These are phyloP conservation scores for Aspergillus cavernicola DNA, from an alignment of 495 filamentous ascomycete species.

Conservation along the genomic window DNA sequence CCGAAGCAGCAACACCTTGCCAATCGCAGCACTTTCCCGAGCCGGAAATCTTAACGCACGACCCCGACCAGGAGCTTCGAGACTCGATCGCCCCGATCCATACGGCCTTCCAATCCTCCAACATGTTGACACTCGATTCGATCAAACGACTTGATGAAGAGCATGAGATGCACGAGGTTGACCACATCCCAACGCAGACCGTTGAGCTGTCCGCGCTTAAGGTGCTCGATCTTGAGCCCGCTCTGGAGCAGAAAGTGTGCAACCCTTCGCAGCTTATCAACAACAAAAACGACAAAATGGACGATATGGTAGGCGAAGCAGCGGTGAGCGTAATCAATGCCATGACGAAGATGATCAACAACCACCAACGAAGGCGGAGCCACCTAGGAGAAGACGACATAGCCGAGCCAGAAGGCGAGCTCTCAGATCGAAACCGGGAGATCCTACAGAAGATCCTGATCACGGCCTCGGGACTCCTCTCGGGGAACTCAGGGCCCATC, in stretches of 20 bases:
- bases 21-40: background rate
- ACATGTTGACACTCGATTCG: background rate
- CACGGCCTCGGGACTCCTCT: conserved; percentile 31
- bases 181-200: background rate
- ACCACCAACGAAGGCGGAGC: conserved; percentile 22
- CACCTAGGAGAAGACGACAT: conserved; percentile 28
- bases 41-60: background rate
- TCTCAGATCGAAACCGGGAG: conserved; percentile 32
- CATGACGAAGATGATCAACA: conserved; percentile 38
- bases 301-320: conserved; percentile 27
- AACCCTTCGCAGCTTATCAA: conserved; percentile 5
- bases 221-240: conserved; percentile 10
- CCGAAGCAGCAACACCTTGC: conserved; percentile 2
- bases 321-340: conserved; percentile 35
- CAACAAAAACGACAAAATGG: conserved; percentile 16
- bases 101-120: conserved; percentile 3
- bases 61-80: conserved; percentile 1
- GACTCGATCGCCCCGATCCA: conserved; percentile 2
- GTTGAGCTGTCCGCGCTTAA: conserved; percentile 13
- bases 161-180: conserved; percentile 7
- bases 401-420: conserved; percentile 17
- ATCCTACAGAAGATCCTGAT: conserved; percentile 35
- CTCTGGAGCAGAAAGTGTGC: conserved; percentile 6
- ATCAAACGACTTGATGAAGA: conserved; percentile 19
- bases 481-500: conserved; percentile 9